These are phyloP conservation scores for Fulvia fulva DNA, from an alignment of 2,329 filamentous ascomycete species.

Conservation along the genomic window DNA sequence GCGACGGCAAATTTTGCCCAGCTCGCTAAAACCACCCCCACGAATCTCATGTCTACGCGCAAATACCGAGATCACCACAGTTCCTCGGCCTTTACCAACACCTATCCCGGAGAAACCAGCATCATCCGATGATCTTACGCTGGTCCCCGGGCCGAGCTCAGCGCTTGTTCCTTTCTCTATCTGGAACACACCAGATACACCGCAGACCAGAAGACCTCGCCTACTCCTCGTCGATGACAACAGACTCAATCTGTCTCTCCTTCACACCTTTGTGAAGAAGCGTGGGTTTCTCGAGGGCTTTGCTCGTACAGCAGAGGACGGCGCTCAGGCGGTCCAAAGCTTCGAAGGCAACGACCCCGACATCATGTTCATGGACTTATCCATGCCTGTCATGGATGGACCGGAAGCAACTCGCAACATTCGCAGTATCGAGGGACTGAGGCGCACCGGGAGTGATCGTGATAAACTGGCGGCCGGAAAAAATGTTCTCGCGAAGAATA, in stretches of 20 bases:
- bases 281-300: constrained; percentile 18
- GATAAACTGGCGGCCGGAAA: background rate
- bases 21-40: background rate
- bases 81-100: background rate
- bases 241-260: constrained; percentile 25
- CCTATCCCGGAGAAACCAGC: background rate
- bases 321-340: constrained; percentile 45
- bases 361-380: constrained; percentile 48
- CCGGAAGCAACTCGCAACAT: constrained; percentile 30
- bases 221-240: constrained; percentile 31
- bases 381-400: constrained; percentile 36
- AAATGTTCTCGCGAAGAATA: background rate
- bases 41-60: background rate
- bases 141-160: background rate
- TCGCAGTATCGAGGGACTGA: constrained; percentile 25
- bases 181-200: constrained; percentile 1
- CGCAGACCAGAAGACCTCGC: constrained; percentile 12
- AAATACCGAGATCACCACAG: background rate
- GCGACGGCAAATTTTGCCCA: background rate
- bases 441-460: constrained; percentile 2
- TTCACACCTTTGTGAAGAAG: constrained; percentile 34
- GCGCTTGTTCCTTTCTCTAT: background rate
- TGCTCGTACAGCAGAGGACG: constrained; percentile 43
- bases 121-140: background rate
- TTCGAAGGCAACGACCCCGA: constrained; percentile 39